phyloP scores from a whole-genome alignment of 2,329 filamentous ascomycete species.

The Sclerotinia glacialis region DNA sequence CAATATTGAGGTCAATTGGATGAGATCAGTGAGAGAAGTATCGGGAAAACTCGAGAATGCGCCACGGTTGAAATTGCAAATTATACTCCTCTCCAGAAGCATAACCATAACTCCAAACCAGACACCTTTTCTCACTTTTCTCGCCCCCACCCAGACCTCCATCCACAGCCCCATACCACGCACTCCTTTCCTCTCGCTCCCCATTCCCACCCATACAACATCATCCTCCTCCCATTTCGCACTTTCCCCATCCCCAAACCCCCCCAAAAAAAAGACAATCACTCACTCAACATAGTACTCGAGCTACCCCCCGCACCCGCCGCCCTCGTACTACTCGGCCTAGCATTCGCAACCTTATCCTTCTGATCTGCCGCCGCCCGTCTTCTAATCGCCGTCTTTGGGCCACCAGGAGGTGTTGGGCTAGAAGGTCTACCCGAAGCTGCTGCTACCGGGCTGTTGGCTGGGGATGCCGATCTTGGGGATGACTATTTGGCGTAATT shows the following conservation, averaged over 20 bases:
- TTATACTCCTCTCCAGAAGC: background rate
- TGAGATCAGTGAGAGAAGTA: background rate
- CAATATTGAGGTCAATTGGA: background rate
- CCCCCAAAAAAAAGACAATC: constrained; percentile 11
- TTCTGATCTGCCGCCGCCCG: constrained; percentile 96
- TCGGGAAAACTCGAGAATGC: background rate
- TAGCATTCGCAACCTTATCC: constrained; percentile 91
- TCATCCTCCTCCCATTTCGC: background rate
- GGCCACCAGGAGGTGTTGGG: constrained; percentile 85
- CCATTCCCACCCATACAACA: background rate
- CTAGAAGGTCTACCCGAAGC: constrained; percentile 71
- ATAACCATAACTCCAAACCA: background rate
- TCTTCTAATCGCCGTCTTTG: constrained; percentile 91
- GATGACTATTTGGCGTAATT: constrained; percentile 36
- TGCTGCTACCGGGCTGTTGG: constrained; percentile 47
- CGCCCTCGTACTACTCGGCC: constrained; percentile 86
- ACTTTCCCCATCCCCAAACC: background rate
- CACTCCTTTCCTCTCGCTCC: background rate
- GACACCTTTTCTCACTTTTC: background rate
- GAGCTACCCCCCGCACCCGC: constrained; percentile 94
- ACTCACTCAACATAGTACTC: constrained; percentile 96
- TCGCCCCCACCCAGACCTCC: background rate
- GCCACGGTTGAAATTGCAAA: background rate
- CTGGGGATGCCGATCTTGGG: constrained; percentile 53
- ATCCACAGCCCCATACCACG: background rate